Base-by-base conservation (phyloP, 208 protist species). In the Crithidia mellificae region DNA sequence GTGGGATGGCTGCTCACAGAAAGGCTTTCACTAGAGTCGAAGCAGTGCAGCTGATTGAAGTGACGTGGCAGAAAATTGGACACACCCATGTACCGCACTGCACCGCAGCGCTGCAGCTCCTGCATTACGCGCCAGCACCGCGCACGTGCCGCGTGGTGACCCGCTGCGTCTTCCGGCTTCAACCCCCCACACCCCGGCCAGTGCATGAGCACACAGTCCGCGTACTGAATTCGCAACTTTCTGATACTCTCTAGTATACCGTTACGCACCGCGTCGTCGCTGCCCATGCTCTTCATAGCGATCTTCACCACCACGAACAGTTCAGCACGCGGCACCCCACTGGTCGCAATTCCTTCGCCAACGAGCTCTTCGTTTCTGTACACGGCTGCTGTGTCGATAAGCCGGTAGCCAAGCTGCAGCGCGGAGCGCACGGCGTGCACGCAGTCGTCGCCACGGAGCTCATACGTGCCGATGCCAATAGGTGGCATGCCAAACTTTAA, bases 231-330 rank as follows among this genome's bases (percentile, higher is more conserved):
- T 29, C 81, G 73, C 6, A 96, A 72, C 61, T 77, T 73, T 1
- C 59, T 55, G 27, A 96, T 47, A 62, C 88, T 94, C 11, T 83
- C 74, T 22, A 78, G 52, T 20, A 93, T 79, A 20, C 84, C 72
- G 1, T 49, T 27, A 14, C 67, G 74, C 12, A 94, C 73, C 6
- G 15, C 20, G 3, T 59, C 80, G 22, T 76, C 78, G n/a, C 41
- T 47, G 6, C 41, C 25, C 84, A 92, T 91, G 22, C 70, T 65
- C 69, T 90, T 88, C 54, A 87, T 72, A 6, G 79, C 76, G 41
- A 96, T 83, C 70, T 96, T 94, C 32, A 92, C 81, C 7, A 92
- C 72, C 29, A 96, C 68, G 58, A 90, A 90, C 15, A 96, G 29
- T 46, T 88, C 82, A 2, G 51, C 55, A 4, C 88, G 85, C 2